Percentiles rank a stretch among this genome's conserved stretches.
Evolutionary conservation across 2,329 filamentous ascomycete species (phyloP).

Genomic region (Hypoxylon sp.): DNA sequence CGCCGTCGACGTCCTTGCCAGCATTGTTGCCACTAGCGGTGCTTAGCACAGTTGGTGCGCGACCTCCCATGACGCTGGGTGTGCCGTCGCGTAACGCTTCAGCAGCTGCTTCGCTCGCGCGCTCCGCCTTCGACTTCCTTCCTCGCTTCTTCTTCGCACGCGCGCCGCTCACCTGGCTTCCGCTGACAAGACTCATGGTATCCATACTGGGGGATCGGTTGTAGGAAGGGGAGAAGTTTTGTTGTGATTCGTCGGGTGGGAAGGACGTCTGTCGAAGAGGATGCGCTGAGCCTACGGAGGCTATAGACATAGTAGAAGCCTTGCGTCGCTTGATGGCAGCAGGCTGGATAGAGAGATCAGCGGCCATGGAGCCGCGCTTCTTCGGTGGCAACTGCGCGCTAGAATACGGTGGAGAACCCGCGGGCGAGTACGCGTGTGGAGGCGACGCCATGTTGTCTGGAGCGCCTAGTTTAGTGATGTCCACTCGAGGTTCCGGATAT

Average conservation of each 20-base stretch:
- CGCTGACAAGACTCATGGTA: constrained; percentile 70
- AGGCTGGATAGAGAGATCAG: constrained; percentile 63
- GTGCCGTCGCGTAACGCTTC: constrained; percentile 58
- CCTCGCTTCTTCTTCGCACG: constrained; percentile 70
- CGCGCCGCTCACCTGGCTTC: constrained; percentile 67
- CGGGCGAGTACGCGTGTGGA: constrained; percentile 63
- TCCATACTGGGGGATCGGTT: constrained; percentile 76
- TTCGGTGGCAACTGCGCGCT: constrained; percentile 68
- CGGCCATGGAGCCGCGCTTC: constrained; percentile 72
- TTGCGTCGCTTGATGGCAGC: constrained; percentile 76
- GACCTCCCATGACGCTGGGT: constrained; percentile 59
- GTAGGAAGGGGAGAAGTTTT: constrained; percentile 64
- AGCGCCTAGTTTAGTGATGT: constrained; percentile 29
- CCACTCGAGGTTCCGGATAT: constrained; percentile 18
- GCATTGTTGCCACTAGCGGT: constrained; percentile 57
- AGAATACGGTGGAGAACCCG: constrained; percentile 68
- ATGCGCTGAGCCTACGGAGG: constrained; percentile 68
- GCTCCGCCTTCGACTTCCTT: constrained; percentile 70
- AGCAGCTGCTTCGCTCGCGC: constrained; percentile 63
- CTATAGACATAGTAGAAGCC: constrained; percentile 71
- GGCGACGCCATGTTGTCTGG: constrained; percentile 67
- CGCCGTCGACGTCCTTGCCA: constrained; percentile 64
- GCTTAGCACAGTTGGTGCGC: constrained; percentile 60
- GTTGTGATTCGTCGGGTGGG: constrained; percentile 69
- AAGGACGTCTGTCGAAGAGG: constrained; percentile 86